phyloP scores from a whole-genome alignment of 257 asterid genomes.

The Solanum etuberosum region DNA sequence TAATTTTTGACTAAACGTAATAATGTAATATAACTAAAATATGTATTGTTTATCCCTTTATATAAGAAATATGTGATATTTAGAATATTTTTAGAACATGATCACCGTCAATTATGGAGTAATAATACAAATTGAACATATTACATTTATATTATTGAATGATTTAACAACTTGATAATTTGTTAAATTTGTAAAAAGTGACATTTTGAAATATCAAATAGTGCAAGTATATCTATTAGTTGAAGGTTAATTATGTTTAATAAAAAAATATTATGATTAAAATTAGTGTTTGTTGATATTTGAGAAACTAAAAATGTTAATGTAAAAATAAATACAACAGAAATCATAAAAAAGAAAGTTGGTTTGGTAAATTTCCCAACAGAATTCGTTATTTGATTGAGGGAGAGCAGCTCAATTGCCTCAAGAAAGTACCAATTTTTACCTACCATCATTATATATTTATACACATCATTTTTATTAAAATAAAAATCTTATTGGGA shows the following conservation, averaged over 20 bases:
- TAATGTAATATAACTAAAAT: neutral
- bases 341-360: neutral
- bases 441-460: neutral
- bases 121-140: neutral
- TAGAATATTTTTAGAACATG: neutral
- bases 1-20: neutral
- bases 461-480: too few relatives aligned
- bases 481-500: too few relatives aligned
- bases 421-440: neutral
- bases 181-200: too few relatives aligned
- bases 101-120: neutral
- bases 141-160: neutral
- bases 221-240: too few relatives aligned
- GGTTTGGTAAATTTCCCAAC: neutral
- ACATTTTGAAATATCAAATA: neutral
- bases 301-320: neutral
- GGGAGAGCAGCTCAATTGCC: neutral
- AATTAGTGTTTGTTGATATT: neutral
- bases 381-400: neutral
- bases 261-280: too few relatives aligned
- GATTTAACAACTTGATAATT: neutral
- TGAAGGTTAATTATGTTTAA: neutral
- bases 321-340: neutral
- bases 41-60: neutral
- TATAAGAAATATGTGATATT: neutral